A percentile compares a stretch with the other conserved stretches of the same genome.
phyloP scores from a whole-genome alignment of 2,329 filamentous ascomycete genomes.

The Botryosphaeria dothidea region DNA sequence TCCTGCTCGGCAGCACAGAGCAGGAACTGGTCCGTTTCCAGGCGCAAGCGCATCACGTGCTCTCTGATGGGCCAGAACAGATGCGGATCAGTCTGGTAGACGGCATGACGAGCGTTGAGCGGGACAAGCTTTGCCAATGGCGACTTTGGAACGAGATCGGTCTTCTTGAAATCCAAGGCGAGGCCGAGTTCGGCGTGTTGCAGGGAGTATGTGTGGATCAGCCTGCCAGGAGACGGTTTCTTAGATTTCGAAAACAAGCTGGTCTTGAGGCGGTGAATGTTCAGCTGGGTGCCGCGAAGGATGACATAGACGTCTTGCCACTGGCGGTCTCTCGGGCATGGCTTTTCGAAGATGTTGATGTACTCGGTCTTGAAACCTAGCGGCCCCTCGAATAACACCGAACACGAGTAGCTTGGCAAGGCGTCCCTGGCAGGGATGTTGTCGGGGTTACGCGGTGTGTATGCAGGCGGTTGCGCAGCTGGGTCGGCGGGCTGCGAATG shows the following conservation, averaged over 20 bases:
- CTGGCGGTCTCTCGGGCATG: slow-evolving; percentile 56
- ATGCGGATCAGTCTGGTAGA: slow-evolving; percentile 48
- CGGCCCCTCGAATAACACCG: slow-evolving; percentile 33
- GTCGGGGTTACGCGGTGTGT: slow-evolving; percentile 22
- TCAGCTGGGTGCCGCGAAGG: slow-evolving; percentile 68
- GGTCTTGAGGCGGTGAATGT: slow-evolving; percentile 62
- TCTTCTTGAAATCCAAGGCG: slow-evolving; percentile 70
- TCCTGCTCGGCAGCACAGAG: slow-evolving; percentile 66
- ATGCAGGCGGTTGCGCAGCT: slow-evolving; percentile 33
- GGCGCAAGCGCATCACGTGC: slow-evolving; percentile 70
- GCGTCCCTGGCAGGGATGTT: slow-evolving; percentile 25
- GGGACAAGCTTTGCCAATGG: slow-evolving; percentile 49
- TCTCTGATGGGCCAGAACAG: slow-evolving; percentile 48
- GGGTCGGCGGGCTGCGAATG: slow-evolving; percentile 31
- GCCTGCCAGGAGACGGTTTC: slow-evolving; percentile 54
- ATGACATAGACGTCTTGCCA: slow-evolving; percentile 66
- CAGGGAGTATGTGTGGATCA: slow-evolving; percentile 69
- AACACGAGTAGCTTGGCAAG: slow-evolving; percentile 37
- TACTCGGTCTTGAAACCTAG: slow-evolving; percentile 65
- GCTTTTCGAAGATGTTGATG: slow-evolving; percentile 61
- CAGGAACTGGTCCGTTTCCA: slow-evolving; percentile 73
- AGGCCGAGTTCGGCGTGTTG: slow-evolving; percentile 75
- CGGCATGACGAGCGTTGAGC: slow-evolving; percentile 36
- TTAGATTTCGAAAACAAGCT: slow-evolving; percentile 29
- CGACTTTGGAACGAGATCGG: slow-evolving; percentile 43